A percentile compares a stretch with the other conserved stretches of the same genome.
Conservation (phyloP, 2,329 filamentous ascomycete species). For the Ophiocordyceps australis region DNA sequence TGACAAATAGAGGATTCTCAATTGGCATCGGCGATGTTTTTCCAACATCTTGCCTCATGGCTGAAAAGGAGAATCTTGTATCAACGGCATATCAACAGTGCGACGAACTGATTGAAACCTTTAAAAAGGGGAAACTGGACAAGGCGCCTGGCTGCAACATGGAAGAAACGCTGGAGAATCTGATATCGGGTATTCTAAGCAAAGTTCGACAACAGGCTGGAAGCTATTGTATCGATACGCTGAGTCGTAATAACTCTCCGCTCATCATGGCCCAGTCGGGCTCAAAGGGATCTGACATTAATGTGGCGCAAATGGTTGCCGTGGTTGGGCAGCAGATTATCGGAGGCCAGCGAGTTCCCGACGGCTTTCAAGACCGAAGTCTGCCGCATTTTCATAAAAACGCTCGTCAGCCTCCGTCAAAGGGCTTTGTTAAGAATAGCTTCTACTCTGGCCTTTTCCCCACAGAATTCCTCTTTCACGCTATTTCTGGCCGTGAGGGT, state of each 20-base stretch:
- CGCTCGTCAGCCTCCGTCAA: constrained; percentile 77
- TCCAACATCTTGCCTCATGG: constrained; percentile 52
- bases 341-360: constrained; percentile 73
- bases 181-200: constrained; percentile 79
- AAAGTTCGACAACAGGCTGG: constrained; percentile 84
- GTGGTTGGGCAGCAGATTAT: constrained; percentile 98
- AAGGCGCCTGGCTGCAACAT: constrained; percentile 82
- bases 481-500: constrained; percentile 95
- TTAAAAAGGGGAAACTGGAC: constrained; percentile 62
- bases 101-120: constrained; percentile 66
- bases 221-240: constrained; percentile 72
- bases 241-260: constrained; percentile 83
- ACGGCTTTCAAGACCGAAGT: constrained; percentile 92
- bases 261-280: constrained; percentile 95
- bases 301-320: constrained; percentile 98
- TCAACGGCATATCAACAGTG: constrained; percentile 62
- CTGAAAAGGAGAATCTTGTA: constrained; percentile 60
- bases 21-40: constrained; percentile 94
- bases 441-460: constrained; percentile 87
- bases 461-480: constrained; percentile 94
- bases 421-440: constrained; percentile 92
- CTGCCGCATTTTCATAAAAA: constrained; percentile 93
- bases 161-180: constrained; percentile 80
- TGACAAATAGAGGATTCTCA: constrained; percentile 86
- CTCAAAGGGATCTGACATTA: constrained; percentile 93